Evolutionary conservation across 2,329 filamentous ascomycete species (phyloP).

Genomic region (Botrytis elliptica): DNA sequence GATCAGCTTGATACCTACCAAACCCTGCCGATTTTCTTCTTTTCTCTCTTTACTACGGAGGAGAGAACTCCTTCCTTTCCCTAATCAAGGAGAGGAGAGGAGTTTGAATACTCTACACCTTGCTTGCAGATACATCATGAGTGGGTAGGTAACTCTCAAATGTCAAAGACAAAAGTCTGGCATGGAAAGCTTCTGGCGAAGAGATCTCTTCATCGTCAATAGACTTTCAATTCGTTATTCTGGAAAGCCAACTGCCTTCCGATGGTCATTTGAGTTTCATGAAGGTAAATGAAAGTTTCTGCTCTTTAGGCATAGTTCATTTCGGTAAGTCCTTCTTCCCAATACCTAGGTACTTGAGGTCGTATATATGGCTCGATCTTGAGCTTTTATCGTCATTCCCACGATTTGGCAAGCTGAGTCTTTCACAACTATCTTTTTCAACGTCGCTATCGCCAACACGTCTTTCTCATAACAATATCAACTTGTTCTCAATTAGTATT

Average conservation of each 20-base stretch:
- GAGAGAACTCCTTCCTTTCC: background rate
- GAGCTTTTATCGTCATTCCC: background rate
- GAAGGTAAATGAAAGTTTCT: background rate
- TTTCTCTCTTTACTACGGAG: background rate
- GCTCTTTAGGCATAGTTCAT: background rate
- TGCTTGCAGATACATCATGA: background rate
- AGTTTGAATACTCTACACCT: background rate
- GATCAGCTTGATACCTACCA: background rate
- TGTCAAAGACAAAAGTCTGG: background rate
- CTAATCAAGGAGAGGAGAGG: background rate
- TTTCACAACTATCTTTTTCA: background rate
- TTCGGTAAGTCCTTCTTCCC: background rate
- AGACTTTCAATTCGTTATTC: background rate
- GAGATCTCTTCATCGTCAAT: background rate
- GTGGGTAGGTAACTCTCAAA: background rate
- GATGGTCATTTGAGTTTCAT: background rate
- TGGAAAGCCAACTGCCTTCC: background rate
- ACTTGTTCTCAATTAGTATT: background rate
- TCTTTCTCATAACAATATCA: background rate
- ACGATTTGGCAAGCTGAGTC: background rate
- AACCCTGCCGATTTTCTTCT: background rate
- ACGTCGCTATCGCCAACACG: no score
- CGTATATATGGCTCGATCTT: background rate
- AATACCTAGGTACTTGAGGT: background rate
- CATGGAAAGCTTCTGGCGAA: background rate